Evolutionary conservation across 139 green algal species (phyloP).

Genomic region (Asterochloris sp.): DNA sequence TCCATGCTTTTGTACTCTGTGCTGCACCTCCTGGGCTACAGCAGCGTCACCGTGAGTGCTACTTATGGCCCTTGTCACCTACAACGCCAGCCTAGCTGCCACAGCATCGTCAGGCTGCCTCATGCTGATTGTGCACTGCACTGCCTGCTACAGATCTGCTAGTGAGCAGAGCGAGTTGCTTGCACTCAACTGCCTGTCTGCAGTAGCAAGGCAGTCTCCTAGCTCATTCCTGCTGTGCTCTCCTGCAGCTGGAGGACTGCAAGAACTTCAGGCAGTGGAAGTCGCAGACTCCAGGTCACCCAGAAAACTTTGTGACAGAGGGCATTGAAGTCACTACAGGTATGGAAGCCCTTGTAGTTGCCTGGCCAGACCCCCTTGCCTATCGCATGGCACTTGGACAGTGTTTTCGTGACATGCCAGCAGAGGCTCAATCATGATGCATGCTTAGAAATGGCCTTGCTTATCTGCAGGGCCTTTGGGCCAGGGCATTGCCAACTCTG

Average conservation of each 20-base stretch:
- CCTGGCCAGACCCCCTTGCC: too few species aligned
- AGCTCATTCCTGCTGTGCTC: neutral
- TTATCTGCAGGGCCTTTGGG: slow-evolving; percentile 82
- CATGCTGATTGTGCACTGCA: neutral
- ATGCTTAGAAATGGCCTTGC: neutral
- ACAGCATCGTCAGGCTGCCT: neutral
- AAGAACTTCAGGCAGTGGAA: slow-evolving; percentile 97
- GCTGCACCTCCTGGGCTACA: slow-evolving; percentile 94
- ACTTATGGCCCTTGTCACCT: neutral
- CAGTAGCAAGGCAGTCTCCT: neutral
- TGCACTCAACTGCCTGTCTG: neutral
- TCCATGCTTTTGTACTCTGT: slow-evolving; percentile 99
- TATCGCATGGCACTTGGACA: neutral
- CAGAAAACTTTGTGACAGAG: slow-evolving; percentile 96
- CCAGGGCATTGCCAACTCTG: slow-evolving; percentile 94
- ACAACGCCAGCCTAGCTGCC: neutral
- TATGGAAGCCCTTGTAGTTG: neutral
- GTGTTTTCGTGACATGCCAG: too few species aligned
- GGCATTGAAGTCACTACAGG: slow-evolving; percentile 98
- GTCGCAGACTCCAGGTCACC: slow-evolving; percentile 92
- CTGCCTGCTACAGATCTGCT: neutral
- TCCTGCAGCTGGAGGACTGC: slow-evolving; percentile 87
- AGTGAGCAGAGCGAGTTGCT: neutral
- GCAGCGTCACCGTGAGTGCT: slow-evolving; percentile 67
- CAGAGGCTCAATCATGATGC: too few species aligned